Conservation (phyloP, 495 filamentous ascomycete genomes). For the Astrothelium subdiscretum region DNA sequence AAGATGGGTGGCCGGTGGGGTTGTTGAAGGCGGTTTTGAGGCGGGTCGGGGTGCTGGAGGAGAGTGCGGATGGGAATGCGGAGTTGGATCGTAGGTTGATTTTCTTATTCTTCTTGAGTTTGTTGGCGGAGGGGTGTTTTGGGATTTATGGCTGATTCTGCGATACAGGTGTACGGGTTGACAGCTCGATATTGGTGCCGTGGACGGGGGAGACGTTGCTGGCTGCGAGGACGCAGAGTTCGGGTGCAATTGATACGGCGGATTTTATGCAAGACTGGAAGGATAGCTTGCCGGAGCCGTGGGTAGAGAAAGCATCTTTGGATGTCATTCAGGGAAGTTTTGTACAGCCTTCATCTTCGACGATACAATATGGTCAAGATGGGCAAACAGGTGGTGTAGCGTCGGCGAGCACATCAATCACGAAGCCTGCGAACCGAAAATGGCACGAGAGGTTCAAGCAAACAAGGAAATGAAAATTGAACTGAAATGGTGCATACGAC, state of each 20-base stretch:
- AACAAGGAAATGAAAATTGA: not conserved
- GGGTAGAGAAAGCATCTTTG: slow-evolving; percentile 40
- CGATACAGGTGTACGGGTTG: slow-evolving; percentile 38
- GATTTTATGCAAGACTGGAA: slow-evolving; percentile 44
- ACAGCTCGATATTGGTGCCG: slow-evolving; percentile 29
- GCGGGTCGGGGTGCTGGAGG: slow-evolving; percentile 24
- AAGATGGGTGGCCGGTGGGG: slow-evolving; percentile 26
- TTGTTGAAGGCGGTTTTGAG: slow-evolving; percentile 36
- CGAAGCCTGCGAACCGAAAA: slow-evolving; percentile 43
- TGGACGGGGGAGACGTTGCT: slow-evolving; percentile 45
- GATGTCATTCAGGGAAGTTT: slow-evolving; percentile 31
- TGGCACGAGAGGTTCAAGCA: slow-evolving; percentile 73
- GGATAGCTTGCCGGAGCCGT: slow-evolving; percentile 46
- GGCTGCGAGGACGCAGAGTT: slow-evolving; percentile 29
- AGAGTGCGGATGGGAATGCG: not conserved
- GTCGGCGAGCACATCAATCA: slow-evolving; percentile 7
- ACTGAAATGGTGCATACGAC: not conserved
- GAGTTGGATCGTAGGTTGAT: not conserved
- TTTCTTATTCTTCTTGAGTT: too few species aligned
- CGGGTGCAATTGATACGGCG: slow-evolving; percentile 26
- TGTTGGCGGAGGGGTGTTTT: slow-evolving; percentile 16
- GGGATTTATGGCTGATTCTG: slow-evolving; percentile 5
- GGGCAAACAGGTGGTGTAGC: not conserved
- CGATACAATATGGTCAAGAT: slow-evolving; percentile 7
- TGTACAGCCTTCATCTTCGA: slow-evolving; percentile 10